These are phyloP conservation scores for Tylopilus plumbeoviolaceoides DNA, from an alignment of 768 basidiomycete species.

Conservation along the genomic window DNA sequence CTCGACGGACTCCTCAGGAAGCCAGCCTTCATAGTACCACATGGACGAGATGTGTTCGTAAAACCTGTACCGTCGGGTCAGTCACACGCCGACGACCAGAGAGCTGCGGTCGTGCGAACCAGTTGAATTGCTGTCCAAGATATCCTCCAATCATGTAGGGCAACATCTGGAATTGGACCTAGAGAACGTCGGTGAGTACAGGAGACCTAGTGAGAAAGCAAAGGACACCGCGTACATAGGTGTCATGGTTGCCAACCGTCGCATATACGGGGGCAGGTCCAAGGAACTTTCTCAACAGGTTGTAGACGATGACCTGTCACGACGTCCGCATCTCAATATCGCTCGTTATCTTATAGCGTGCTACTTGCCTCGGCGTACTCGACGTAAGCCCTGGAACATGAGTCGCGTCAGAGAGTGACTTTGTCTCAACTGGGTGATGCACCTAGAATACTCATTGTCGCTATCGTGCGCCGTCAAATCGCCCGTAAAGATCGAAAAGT, in stretches of 20 bases:
- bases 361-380: slow-evolving; percentile 51
- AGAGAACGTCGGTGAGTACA: background rate
- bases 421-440: background rate
- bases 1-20: slow-evolving; percentile 33
- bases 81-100: background rate
- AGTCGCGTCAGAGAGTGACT: background rate
- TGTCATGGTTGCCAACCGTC: slow-evolving; percentile 74
- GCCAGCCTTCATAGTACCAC: slow-evolving; percentile 45
- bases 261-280: slow-evolving; percentile 62
- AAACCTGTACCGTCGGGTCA: slow-evolving; percentile 31
- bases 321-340: background rate
- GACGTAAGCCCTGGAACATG: slow-evolving; percentile 43
- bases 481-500: slow-evolving; percentile 60
- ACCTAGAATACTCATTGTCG: slow-evolving; percentile 60
- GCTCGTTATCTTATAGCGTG: background rate
- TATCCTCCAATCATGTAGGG: slow-evolving; percentile 35
- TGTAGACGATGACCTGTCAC: slow-evolving; percentile 49
- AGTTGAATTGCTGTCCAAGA: slow-evolving; percentile 36
- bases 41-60: slow-evolving; percentile 44
- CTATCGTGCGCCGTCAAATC: slow-evolving; percentile 70
- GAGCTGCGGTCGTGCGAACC: slow-evolving; percentile 22
- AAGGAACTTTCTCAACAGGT: slow-evolving; percentile 54
- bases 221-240: slow-evolving; percentile 39
- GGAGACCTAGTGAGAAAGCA: too few species aligned
- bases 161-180: slow-evolving; percentile 31